Evolutionary conservation across 768 basidiomycete species (phyloP).

Genomic region (Mycena haematopus): DNA sequence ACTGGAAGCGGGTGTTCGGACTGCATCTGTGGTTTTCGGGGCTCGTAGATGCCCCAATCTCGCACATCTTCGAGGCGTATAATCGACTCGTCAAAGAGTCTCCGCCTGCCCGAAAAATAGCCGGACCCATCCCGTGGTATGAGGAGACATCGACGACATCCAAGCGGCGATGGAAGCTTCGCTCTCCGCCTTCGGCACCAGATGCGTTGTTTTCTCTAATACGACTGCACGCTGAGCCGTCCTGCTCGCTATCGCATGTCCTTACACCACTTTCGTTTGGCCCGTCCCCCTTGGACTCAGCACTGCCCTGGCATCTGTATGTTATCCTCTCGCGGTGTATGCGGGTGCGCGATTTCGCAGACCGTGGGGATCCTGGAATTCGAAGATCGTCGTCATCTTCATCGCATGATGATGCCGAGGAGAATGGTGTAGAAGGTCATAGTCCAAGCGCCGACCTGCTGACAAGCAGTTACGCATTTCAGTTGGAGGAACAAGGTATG

Average conservation of each 20-base stretch:
- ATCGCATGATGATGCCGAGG: slow-evolving; percentile 49
- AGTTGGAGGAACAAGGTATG: slow-evolving; percentile 82
- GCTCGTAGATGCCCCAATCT: slow-evolving; percentile 71
- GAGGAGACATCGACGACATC: slow-evolving; percentile 37
- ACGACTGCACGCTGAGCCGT: slow-evolving; percentile 75
- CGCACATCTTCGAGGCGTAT: slow-evolving; percentile 72
- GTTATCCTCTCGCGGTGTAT: slow-evolving; percentile 85
- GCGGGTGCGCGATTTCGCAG: slow-evolving; percentile 86
- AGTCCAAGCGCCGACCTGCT: slow-evolving; percentile 85
- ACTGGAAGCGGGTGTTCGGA: slow-evolving; percentile 95
- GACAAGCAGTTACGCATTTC: slow-evolving; percentile 83
- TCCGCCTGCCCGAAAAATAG: slow-evolving; percentile 44
- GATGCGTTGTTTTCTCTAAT: slow-evolving; percentile 88
- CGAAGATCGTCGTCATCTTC: slow-evolving; percentile 33
- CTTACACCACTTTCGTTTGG: slow-evolving; percentile 79
- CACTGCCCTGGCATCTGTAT: slow-evolving; percentile 93
- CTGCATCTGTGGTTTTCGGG: slow-evolving; percentile 89
- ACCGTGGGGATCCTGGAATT: slow-evolving; percentile 62
- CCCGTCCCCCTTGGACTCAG: slow-evolving; percentile 77
- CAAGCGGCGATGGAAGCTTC: slow-evolving; percentile 48
- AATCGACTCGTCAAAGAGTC: slow-evolving; percentile 47
- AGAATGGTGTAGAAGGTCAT: slow-evolving; percentile 69
- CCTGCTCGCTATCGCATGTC: slow-evolving; percentile 69
- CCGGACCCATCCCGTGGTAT: slow-evolving; percentile 68
- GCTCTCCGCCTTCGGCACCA: slow-evolving; percentile 47